Evolutionary conservation across 805 yeast genomes (phyloP).

Genomic region (Candida oleophila): DNA sequence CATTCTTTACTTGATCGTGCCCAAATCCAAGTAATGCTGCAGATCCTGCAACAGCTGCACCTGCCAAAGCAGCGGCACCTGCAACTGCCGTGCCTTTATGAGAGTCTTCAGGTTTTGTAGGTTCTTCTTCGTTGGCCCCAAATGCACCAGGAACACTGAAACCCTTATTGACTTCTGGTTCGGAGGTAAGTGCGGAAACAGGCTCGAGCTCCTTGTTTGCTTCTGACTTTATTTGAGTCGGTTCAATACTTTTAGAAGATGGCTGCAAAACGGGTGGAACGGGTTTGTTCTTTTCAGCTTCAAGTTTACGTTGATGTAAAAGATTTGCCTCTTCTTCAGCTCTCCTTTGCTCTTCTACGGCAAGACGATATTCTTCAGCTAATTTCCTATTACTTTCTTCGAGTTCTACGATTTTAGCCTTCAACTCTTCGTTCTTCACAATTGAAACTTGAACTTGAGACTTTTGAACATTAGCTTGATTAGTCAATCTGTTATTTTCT

Average conservation of each 20-base stretch:
- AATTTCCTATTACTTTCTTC: constrained; percentile 21
- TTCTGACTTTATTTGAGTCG: constrained; percentile 7
- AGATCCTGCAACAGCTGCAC: constrained; percentile 19
- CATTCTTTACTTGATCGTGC: neutral
- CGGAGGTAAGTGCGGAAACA: neutral
- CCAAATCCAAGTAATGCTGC: constrained; percentile 2
- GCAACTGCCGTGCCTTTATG: constrained; percentile 8
- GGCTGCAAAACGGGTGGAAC: constrained; percentile 1
- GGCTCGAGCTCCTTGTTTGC: constrained; percentile 12
- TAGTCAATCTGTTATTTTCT: constrained; percentile 61
- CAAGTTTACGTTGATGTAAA: neutral
- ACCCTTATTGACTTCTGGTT: neutral
- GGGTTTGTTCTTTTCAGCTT: constrained; percentile 16
- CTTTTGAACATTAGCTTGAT: constrained; percentile 61
- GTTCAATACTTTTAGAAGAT: neutral
- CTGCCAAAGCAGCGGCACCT: constrained; percentile 15
- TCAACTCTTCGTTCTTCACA: constrained; percentile 42
- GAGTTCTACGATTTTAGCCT: constrained; percentile 24
- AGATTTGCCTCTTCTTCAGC: constrained; percentile 14
- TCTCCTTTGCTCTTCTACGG: constrained; percentile 14
- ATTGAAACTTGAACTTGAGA: constrained; percentile 71
- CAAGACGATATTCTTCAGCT: constrained; percentile 20
- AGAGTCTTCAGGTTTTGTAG: neutral
- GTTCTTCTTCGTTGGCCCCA: neutral
- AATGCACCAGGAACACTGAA: neutral